A percentile compares a stretch with the other conserved stretches of the same genome.
phyloP scores from a whole-genome alignment of 2,329 filamentous ascomycete genomes.

The Aspergillus fumigatiaffinis region DNA sequence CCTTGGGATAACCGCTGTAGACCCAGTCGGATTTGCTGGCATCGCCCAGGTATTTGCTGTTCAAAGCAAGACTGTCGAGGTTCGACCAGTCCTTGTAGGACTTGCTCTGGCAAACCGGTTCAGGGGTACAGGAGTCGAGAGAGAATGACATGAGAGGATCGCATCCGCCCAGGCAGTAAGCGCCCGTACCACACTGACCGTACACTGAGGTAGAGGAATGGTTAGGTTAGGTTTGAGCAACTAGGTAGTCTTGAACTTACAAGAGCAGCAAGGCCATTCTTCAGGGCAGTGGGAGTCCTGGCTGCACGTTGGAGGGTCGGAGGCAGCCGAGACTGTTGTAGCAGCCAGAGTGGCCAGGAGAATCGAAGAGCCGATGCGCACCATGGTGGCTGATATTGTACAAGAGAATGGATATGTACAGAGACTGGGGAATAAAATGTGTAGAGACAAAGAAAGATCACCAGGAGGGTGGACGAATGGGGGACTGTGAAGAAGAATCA shows the following conservation, averaged over 20 bases:
- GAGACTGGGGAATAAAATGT: background rate
- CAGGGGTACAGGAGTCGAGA: constrained; percentile 79
- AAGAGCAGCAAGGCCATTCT: constrained; percentile 72
- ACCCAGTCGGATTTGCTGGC: constrained; percentile 80
- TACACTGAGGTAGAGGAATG: constrained; percentile 60
- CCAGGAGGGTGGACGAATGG: background rate
- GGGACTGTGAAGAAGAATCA: background rate
- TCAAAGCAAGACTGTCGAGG: constrained; percentile 65
- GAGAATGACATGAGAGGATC: constrained; percentile 80
- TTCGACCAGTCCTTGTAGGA: constrained; percentile 66
- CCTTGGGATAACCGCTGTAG: constrained; percentile 69
- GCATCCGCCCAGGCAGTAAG: constrained; percentile 93
- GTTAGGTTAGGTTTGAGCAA: background rate
- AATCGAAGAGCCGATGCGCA: constrained; percentile 31
- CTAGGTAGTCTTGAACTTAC: constrained; percentile 53
- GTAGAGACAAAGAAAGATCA: background rate
- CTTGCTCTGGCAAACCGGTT: constrained; percentile 72
- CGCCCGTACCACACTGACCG: constrained; percentile 86
- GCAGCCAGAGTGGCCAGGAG: constrained; percentile 33
- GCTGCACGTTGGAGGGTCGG: constrained; percentile 32
- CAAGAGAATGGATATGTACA: background rate
- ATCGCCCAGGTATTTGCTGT: constrained; percentile 83
- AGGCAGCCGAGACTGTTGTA: constrained; percentile 26
- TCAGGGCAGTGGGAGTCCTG: constrained; percentile 62
- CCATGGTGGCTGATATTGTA: constrained; percentile 26